A percentile compares a stretch with the other conserved stretches of the same genome.
These are phyloP conservation scores for Neurospora crassa DNA, from an alignment of 2,329 filamentous ascomycete species.

Conservation along the genomic window DNA sequence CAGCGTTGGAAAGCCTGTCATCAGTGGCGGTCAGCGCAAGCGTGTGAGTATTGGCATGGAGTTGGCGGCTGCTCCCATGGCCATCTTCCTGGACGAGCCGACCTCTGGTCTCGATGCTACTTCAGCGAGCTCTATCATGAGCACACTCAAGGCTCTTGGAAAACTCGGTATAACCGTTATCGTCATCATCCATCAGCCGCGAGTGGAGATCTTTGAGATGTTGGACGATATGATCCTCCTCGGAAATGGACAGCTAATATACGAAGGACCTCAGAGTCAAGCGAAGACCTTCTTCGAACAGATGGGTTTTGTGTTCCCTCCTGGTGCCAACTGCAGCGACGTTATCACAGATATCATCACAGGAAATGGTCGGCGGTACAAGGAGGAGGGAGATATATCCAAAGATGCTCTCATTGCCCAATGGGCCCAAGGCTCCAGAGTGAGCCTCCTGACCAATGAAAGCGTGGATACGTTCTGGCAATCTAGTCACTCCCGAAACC, in stretches of 20 bases:
- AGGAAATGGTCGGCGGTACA: conserved; percentile 44
- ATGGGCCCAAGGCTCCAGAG: conserved; percentile 29
- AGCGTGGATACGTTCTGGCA: background rate
- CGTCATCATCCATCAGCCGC: conserved; percentile 50
- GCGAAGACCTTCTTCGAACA: conserved; percentile 40
- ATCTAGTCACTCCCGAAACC: conserved; percentile 1
- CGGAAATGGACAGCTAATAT: conserved; percentile 44
- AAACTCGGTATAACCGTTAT: conserved; percentile 47
- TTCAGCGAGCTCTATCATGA: conserved; percentile 46
- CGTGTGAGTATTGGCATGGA: conserved; percentile 51
- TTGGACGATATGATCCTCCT: conserved; percentile 48
- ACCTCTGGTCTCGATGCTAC: conserved; percentile 46
- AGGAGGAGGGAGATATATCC: conserved; percentile 33
- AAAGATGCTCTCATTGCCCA: conserved; percentile 39
- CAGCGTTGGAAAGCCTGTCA: conserved; percentile 38
- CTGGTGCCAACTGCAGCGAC: conserved; percentile 44
- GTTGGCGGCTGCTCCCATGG: conserved; percentile 46
- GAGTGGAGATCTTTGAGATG: conserved; percentile 47
- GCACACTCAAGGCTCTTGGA: conserved; percentile 42
- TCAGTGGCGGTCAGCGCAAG: conserved; percentile 49
- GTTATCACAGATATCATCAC: conserved; percentile 53
- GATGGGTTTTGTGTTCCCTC: conserved; percentile 41
- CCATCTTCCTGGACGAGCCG: conserved; percentile 43
- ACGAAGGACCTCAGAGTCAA: conserved; percentile 36
- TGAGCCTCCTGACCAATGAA: conserved; percentile 7